Evolutionary conservation across 2,329 filamentous ascomycete species (phyloP).

Genomic region (Ophiostoma perfectum): DNA sequence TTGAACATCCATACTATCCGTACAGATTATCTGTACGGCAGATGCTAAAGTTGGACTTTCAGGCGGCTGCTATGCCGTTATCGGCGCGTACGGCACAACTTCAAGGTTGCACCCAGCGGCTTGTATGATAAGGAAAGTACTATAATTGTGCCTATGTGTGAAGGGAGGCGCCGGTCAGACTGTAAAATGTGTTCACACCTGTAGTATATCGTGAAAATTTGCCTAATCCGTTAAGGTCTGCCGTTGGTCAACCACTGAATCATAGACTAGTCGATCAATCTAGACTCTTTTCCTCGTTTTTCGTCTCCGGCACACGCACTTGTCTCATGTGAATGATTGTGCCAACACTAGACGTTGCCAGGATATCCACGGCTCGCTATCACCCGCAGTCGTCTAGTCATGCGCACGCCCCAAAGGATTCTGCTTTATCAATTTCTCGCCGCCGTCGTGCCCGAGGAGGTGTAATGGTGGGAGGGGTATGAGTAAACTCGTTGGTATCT

Average conservation of each 20-base stretch:
- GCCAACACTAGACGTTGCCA: background rate
- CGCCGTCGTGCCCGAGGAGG: constrained; percentile 8
- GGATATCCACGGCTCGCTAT: constrained; percentile 6
- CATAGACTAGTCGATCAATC: constrained; percentile 14
- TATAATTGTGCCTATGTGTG: constrained; percentile 12
- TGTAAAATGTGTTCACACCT: background rate
- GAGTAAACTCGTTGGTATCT: constrained; percentile 2
- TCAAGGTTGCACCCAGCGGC: background rate
- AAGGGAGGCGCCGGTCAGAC: constrained; percentile 9
- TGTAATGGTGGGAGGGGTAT: constrained; percentile 13
- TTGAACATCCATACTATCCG: background rate
- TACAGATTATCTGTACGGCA: background rate
- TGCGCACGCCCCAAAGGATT: constrained; percentile 14
- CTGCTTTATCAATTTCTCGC: constrained; percentile 1
- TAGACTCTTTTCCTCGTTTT: constrained; percentile 7
- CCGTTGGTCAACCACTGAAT: background rate
- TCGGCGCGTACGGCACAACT: constrained; percentile 8
- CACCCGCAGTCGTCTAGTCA: background rate
- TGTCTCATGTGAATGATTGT: constrained; percentile 5
- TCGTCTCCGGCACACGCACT: background rate
- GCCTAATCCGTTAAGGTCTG: constrained; percentile 15
- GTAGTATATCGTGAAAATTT: constrained; percentile 10
- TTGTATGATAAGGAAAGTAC: constrained; percentile 14
- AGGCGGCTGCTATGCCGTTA: constrained; percentile 8
- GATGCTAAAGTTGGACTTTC: background rate